Base-by-base conservation (phyloP, 768 basidiomycete genomes). In the Flagelloscypha sp. region DNA sequence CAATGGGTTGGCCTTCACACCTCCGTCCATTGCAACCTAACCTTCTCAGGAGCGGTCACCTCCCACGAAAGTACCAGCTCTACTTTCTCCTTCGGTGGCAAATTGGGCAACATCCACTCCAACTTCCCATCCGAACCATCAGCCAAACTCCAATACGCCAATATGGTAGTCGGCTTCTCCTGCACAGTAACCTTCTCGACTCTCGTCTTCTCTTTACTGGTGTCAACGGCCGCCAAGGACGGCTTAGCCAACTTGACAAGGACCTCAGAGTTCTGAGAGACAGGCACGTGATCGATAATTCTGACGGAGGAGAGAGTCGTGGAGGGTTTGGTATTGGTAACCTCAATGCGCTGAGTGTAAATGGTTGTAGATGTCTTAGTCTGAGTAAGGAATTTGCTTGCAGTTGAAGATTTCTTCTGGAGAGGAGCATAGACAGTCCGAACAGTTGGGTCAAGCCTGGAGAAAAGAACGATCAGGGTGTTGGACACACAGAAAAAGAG, bases 361-460 rank as follows among this genome's bases (percentile, higher is more conserved):
- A 38, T 32, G 33, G 57, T 44, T n/a, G 39, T 57, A 11, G 48
- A 49, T 2, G 54, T 52, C 37, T 63, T 63, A 15, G 42, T 49
- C 8, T 16, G 27, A 30, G 30, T 48, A 44, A 58, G 58, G 46
- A 54, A 57, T 42, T 63, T 58, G 1, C 62, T 61, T 9, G 50
- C 50, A 17, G 56, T 48, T 2, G 60, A 55, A 20, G 46, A 40
- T 36, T 59, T 62, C 42, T 59, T 62, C 32, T 43, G 47, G n/a
- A 45, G 49, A 2, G 63, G 64, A 25, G 61, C 61, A 45, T 66
- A 67, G 3, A 59, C 63, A 5, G 64, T 48, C 23, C 61, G 54
- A 42, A 67, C 54, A 18, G 66, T 60, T 3, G 62, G 58, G 40
- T 66, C 65, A 13, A 66, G 33, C 3, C 65, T 66, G 31, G 28